These are phyloP conservation scores for Chlorella vulgaris DNA, from an alignment of 139 green algal species.

Conservation along the genomic window DNA sequence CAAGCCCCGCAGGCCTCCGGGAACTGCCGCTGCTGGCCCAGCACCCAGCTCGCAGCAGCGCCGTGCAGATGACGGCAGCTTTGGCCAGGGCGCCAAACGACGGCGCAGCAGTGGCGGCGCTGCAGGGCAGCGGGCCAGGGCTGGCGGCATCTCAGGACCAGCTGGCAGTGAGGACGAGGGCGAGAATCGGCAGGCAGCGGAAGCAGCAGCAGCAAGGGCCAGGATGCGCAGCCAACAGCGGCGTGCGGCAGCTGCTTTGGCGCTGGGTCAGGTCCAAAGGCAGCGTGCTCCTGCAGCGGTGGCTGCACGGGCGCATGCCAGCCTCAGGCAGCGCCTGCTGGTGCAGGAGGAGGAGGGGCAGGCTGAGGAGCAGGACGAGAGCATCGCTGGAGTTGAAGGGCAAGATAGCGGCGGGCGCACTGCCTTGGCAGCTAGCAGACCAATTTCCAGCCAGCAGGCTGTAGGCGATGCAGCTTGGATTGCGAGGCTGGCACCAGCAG, in stretches of 20 bases:
- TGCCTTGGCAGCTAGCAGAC: too few relatives aligned
- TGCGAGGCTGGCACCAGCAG: too few relatives aligned
- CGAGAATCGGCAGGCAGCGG: not conserved
- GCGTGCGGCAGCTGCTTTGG: not conserved
- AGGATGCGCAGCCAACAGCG: not conserved
- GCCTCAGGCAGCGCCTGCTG: not conserved
- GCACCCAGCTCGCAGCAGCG: not conserved
- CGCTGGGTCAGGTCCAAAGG: not conserved
- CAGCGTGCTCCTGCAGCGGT: not conserved
- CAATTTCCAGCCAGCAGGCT: too few relatives aligned
- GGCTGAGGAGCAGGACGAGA: not conserved
- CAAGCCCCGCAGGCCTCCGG: not conserved
- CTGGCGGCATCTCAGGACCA: too few relatives aligned
- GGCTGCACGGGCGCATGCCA: conserved; percentile 12
- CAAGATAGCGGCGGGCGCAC: too few relatives aligned
- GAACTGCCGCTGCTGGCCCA: not conserved
- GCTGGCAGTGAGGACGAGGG: not conserved
- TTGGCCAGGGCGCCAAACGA: not conserved
- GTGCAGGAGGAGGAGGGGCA: not conserved
- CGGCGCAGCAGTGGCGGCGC: not conserved
- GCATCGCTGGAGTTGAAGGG: not conserved
- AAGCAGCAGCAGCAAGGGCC: not conserved
- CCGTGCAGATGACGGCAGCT: not conserved
- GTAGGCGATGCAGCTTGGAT: too few relatives aligned
- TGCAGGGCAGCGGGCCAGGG: too few relatives aligned